Percentiles rank a stretch among this genome's conserved stretches.
These are phyloP conservation scores for Herpetospermum pedunculosum DNA, from an alignment of 306 rosid genomes.

Conservation along the genomic window DNA sequence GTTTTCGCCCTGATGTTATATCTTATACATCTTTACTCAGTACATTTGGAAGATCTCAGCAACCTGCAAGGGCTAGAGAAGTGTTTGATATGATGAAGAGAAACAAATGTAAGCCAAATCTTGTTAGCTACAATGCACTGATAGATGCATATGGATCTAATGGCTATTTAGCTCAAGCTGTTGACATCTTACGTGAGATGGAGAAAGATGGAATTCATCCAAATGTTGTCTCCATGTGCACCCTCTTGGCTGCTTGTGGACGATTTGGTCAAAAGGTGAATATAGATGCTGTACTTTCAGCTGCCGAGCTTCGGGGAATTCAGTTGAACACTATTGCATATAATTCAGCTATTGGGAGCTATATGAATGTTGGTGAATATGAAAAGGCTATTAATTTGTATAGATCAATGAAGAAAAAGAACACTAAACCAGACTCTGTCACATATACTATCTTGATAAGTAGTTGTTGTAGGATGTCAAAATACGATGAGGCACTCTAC, in stretches of 20 bases:
- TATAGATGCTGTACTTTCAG: conserved; percentile 68
- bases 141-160: conserved; percentile 87
- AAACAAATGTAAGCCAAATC: conserved; percentile 60
- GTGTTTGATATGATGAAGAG: conserved; percentile 56
- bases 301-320: conserved; percentile 79
- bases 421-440: conserved; percentile 55
- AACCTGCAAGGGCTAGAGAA: conserved; percentile 57
- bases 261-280: conserved; percentile 73
- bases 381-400: conserved; percentile 64
- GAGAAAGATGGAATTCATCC: conserved; percentile 77
- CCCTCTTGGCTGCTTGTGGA: conserved; percentile 88
- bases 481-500: conserved; percentile 50
- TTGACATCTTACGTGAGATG: conserved; percentile 74
- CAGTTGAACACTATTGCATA: conserved; percentile 66
- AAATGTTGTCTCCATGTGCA: conserved; percentile 82
- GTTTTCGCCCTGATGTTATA: conserved; percentile 71
- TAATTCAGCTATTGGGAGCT: conserved; percentile 94
- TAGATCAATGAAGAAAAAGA: conserved; percentile 58
- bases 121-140: conserved; percentile 77
- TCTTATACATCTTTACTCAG: conserved; percentile 80
- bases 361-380: conserved; percentile 62
- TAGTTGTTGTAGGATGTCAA: conserved; percentile 84
- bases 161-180: conserved; percentile 70
- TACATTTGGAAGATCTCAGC: conserved; percentile 79
- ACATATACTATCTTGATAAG: conserved; percentile 81